These are phyloP conservation scores for Ceratocystis albifundus DNA, from an alignment of 2,329 filamentous ascomycete genomes.

Conservation along the genomic window DNA sequence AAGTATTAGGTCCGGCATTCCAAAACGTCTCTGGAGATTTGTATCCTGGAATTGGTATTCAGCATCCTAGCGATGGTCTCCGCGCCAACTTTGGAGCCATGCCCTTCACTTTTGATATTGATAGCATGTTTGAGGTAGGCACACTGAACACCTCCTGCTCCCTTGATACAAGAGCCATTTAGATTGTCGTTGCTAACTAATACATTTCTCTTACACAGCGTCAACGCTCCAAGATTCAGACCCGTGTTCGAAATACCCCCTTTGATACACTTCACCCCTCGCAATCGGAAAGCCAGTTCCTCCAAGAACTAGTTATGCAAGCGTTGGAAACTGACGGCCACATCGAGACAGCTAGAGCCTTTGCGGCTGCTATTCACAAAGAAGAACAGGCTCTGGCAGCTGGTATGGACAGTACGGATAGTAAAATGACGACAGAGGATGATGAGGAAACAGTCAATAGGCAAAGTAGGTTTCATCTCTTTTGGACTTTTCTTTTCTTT, in stretches of 20 bases:
- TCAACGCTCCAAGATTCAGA: background rate
- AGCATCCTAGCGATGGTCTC: conserved; percentile 51
- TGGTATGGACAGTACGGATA: conserved; percentile 41
- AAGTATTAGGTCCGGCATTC: conserved; percentile 53
- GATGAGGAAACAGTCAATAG: conserved; percentile 78
- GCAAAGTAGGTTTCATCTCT: conserved; percentile 63
- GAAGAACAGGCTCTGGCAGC: conserved; percentile 61
- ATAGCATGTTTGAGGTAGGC: conserved; percentile 72
- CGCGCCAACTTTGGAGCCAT: conserved; percentile 49
- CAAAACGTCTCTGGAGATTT: conserved; percentile 52
- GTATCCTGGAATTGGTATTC: conserved; percentile 57
- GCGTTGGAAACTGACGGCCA: conserved; percentile 93
- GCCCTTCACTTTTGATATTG: conserved; percentile 64
- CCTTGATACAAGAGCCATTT: background rate
- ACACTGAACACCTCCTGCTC: conserved; percentile 29
- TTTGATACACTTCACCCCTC: background rate
- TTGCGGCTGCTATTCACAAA: conserved; percentile 65
- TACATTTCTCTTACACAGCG: background rate
- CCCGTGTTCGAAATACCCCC: background rate
- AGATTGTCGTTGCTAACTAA: background rate
- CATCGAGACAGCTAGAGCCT: conserved; percentile 80
- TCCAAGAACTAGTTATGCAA: conserved; percentile 49
- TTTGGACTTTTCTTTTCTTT: too few species aligned
- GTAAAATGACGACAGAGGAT: conserved; percentile 55
- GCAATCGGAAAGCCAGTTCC: background rate